These are phyloP conservation scores for Starmerella vaccinii DNA, from an alignment of 805 yeast genomes.

Conservation along the genomic window DNA sequence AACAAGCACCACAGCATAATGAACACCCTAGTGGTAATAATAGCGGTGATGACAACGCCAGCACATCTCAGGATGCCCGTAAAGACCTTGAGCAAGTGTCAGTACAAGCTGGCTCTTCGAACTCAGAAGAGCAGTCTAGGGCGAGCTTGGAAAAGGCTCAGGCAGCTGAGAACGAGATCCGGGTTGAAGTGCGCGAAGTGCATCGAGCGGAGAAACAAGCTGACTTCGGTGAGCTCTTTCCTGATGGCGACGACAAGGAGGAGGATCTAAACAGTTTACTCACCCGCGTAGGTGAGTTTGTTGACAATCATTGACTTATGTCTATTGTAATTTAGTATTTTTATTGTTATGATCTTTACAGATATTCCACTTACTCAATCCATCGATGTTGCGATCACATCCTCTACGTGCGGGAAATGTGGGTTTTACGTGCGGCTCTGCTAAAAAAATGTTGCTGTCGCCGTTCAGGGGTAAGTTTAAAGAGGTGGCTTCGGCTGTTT, in stretches of 20 bases:
- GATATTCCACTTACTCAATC: too few species aligned
- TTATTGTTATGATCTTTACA: background rate
- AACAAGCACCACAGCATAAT: background rate
- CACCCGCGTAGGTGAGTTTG: slow-evolving; percentile 20
- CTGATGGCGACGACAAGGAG: slow-evolving; percentile 10
- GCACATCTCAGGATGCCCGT: background rate
- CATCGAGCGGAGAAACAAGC: background rate
- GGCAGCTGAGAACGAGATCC: background rate
- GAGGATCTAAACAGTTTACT: slow-evolving; percentile 18
- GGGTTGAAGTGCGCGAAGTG: background rate
- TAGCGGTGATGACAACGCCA: background rate
- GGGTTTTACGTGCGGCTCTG: too few species aligned
- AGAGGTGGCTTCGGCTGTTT: too few species aligned
- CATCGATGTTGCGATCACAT: too few species aligned
- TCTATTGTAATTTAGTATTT: slow-evolving; percentile 5
- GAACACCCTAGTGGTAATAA: background rate
- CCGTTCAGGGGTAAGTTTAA: too few species aligned
- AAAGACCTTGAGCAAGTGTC: background rate
- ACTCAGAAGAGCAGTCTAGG: background rate
- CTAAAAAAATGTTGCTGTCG: too few species aligned
- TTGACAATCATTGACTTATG: slow-evolving; percentile 13
- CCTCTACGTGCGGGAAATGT: too few species aligned
- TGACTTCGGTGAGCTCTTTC: background rate
- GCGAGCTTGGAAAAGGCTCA: background rate
- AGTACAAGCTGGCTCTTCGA: background rate